Conservation (phyloP, 2,329 filamentous ascomycete species). For the Scleromitrula shiraiana region DNA sequence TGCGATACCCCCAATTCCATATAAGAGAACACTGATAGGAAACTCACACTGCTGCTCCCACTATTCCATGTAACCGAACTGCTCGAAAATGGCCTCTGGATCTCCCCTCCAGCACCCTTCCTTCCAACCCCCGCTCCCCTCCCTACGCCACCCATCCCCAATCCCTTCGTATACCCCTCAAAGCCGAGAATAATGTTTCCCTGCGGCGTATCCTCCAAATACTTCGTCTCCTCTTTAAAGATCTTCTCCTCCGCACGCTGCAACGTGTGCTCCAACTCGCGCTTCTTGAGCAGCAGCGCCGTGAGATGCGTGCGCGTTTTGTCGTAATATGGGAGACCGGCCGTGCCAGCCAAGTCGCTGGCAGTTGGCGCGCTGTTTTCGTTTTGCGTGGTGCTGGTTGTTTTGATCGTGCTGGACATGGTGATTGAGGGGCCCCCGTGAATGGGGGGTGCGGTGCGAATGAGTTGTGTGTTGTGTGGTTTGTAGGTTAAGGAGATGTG, state of each 20-base stretch:
- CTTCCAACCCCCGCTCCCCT: slow-evolving; percentile 47
- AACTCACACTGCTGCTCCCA: slow-evolving; percentile 33
- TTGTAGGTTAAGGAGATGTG: neutral
- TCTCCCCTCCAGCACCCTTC: slow-evolving; percentile 53
- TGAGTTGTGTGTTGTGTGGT: neutral
- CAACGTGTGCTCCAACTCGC: slow-evolving; percentile 32
- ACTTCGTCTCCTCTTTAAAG: slow-evolving; percentile 72
- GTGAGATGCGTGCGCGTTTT: slow-evolving; percentile 60
- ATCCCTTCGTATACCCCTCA: slow-evolving; percentile 95
- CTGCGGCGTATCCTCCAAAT: slow-evolving; percentile 79
- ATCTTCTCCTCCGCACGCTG: slow-evolving; percentile 66
- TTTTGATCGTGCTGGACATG: too few relatives aligned
- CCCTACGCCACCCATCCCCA: slow-evolving; percentile 43
- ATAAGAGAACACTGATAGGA: too few relatives aligned
- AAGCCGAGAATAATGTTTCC: slow-evolving; percentile 98
- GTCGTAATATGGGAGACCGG: slow-evolving; percentile 60
- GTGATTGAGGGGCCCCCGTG: too few relatives aligned
- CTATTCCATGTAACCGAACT: slow-evolving; percentile 53
- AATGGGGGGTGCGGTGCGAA: too few relatives aligned
- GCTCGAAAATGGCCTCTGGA: slow-evolving; percentile 59
- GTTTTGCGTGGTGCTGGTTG: neutral
- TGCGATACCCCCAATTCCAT: too few relatives aligned
- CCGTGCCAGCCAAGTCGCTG: too few relatives aligned
- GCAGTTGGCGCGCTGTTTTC: slow-evolving; percentile 32
- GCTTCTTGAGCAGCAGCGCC: slow-evolving; percentile 58